These are phyloP conservation scores for Teratosphaeriaceae sp. DNA, from an alignment of 2,329 filamentous ascomycete species.

Conservation along the genomic window DNA sequence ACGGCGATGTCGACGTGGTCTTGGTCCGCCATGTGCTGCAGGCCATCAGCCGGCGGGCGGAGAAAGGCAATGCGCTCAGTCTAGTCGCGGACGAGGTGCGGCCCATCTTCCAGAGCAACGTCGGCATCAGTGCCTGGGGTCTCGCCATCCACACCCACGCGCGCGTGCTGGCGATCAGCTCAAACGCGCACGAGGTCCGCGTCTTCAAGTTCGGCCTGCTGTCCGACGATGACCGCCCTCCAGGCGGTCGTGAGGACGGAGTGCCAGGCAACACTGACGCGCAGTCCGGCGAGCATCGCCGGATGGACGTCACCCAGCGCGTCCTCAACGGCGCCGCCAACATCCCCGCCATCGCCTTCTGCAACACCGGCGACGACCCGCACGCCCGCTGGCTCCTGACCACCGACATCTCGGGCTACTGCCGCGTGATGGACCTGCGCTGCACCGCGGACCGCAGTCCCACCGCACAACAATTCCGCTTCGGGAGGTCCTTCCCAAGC, in stretches of 20 bases:
- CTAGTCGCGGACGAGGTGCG: slow-evolving; percentile 37
- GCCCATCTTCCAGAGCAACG: slow-evolving; percentile 68
- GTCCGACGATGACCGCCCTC: slow-evolving; percentile 13
- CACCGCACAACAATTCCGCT: slow-evolving; percentile 12
- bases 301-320: slow-evolving; percentile 23
- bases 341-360: slow-evolving; percentile 53
- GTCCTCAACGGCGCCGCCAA: slow-evolving; percentile 36
- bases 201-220: slow-evolving; percentile 55
- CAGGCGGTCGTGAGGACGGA: slow-evolving; percentile 10
- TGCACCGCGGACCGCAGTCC: neutral
- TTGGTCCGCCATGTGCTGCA: slow-evolving; percentile 28
- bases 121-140: slow-evolving; percentile 79
- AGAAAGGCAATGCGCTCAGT: slow-evolving; percentile 18
- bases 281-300: slow-evolving; percentile 16
- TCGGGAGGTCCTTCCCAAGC: slow-evolving; percentile 6
- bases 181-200: slow-evolving; percentile 59
- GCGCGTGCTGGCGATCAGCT: slow-evolving; percentile 78
- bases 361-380: slow-evolving; percentile 51
- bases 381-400: slow-evolving; percentile 51
- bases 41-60: slow-evolving; percentile 29
- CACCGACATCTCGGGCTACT: slow-evolving; percentile 43
- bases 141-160: slow-evolving; percentile 72
- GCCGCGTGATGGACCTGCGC: slow-evolving; percentile 24
- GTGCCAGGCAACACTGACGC: neutral
- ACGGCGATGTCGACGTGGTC: slow-evolving; percentile 48